Evolutionary conservation across 768 basidiomycete genomes (phyloP).

Genomic region (Udeniomyces megalosporus): DNA sequence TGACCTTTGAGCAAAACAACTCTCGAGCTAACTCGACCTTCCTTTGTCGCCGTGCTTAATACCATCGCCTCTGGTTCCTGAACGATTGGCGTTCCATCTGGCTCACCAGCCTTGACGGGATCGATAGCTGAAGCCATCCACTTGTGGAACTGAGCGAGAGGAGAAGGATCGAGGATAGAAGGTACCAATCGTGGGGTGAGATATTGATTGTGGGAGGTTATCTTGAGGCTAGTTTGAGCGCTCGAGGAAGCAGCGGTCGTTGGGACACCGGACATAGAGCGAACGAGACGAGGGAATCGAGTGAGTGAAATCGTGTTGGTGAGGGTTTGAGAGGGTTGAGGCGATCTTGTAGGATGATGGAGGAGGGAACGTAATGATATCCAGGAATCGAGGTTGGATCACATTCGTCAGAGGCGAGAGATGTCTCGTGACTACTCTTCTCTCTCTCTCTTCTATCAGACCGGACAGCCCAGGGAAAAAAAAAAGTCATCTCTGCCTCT

Average conservation of each 20-base stretch:
- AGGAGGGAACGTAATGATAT: no score
- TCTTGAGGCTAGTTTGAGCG: constrained; percentile 23
- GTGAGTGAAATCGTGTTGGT: no score
- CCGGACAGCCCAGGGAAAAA: no score
- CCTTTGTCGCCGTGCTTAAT: constrained; percentile 7
- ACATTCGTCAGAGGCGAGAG: no score
- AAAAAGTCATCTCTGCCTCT: no score
- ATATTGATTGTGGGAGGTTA: constrained; percentile 66
- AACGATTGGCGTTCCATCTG: constrained; percentile 32
- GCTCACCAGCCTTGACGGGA: constrained; percentile 21
- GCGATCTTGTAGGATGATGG: no score
- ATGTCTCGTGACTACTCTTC: no score
- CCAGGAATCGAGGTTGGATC: no score
- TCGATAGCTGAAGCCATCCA: constrained; percentile 51
- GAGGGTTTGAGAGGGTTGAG: no score
- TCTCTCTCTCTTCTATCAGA: no score
- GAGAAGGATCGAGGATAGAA: constrained; percentile 43
- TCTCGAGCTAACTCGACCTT: background rate
- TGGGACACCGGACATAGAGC: no score
- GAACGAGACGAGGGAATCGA: no score
- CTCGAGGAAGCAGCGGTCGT: background rate
- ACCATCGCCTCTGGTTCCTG: constrained; percentile 76
- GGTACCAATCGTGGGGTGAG: constrained; percentile 50
- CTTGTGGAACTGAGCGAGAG: constrained; percentile 64
- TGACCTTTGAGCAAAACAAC: constrained; percentile 16